Base-by-base conservation (phyloP, 768 basidiomycete genomes). In the Mycena metata region DNA sequence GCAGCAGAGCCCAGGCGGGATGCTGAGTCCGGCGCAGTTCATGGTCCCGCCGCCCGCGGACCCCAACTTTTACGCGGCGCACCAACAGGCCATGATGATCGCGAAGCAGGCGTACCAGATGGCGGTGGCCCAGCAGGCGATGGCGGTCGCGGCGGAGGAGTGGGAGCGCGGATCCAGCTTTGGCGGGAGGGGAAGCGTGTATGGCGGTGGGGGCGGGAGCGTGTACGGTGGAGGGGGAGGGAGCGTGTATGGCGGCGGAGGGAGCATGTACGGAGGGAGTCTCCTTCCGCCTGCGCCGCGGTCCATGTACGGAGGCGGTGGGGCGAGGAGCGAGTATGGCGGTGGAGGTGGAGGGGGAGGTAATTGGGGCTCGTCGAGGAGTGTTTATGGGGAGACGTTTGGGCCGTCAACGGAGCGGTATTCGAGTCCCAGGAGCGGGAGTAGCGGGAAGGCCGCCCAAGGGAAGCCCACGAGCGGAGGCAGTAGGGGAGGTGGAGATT, bases 91-190 rank as follows among this genome's bases (percentile, higher is more conserved):
- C 3, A 93, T 96, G 88, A 81, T 94, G 81, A 80, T 85, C 62
- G 95, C 95, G 59, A 96, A 96, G 78, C 95, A 96, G 78, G 90
- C 94, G 5, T 96, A 94, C 75, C 95, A 96, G 78, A 89, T 92
- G 83, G 92, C 95, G 3, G 91, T 96, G 47, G 95, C 95, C 7
- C 95, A 95, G 78, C 95, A 96, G 71, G 95, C 95, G 6, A 91
- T 95, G 87, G 91, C 89, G 10, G 89, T 90, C 10, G 95, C 95
- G n/a, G 93, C 87, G 21, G 95, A 96, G 36, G 94, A 96, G 76
- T 96, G 95, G 95, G 95, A 96, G 76, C 89, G 94, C 39, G 86
- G 88, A 9, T 94, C 92, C 60, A 87, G 82, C 42, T 70, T 85
- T 33, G 82, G 81, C 17, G 86, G 88, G 23, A 8, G 55, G 23